Evolutionary conservation across 208 protist species (phyloP).

Genomic region (Acanthamoeba polyphaga): DNA sequence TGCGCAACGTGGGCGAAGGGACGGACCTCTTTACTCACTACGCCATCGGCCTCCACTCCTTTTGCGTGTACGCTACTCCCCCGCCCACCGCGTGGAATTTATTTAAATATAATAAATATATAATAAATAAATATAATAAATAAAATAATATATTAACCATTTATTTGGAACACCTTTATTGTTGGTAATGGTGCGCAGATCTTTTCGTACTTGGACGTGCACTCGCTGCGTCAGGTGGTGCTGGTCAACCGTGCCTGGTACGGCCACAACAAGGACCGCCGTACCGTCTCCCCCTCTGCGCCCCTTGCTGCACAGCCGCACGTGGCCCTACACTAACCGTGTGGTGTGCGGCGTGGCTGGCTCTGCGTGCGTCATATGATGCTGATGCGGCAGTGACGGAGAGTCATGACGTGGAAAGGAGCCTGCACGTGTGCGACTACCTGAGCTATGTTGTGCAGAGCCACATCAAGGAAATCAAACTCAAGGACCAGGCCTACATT

Average conservation of each 20-base stretch:
- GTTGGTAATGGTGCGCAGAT: no score
- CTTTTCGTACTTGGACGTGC: conserved; percentile 22
- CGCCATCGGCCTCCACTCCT: not conserved
- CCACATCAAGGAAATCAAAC: conserved; percentile 64
- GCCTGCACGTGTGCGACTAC: conserved; percentile 44
- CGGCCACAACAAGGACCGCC: conserved; percentile 14
- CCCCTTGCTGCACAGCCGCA: not conserved
- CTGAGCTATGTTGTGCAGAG: not conserved
- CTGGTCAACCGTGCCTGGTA: conserved; percentile 13
- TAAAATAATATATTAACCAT: not conserved
- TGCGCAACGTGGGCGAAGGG: not conserved
- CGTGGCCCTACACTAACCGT: no score
- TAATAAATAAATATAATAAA: conserved; percentile 10
- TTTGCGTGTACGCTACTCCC: not conserved
- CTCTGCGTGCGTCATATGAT: no score
- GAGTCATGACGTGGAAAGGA: not conserved
- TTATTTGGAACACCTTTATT: not conserved
- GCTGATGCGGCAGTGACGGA: not conserved
- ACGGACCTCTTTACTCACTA: conserved; percentile 16
- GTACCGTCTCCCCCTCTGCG: not conserved
- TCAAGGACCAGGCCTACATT: conserved; percentile 18
- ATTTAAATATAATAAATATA: not conserved
- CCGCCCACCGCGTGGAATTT: not conserved
- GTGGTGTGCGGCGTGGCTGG: no score
- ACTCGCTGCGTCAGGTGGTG: not conserved